These are phyloP conservation scores for Aspergillus panamensis DNA, from an alignment of 495 filamentous ascomycete species.

Conservation along the genomic window DNA sequence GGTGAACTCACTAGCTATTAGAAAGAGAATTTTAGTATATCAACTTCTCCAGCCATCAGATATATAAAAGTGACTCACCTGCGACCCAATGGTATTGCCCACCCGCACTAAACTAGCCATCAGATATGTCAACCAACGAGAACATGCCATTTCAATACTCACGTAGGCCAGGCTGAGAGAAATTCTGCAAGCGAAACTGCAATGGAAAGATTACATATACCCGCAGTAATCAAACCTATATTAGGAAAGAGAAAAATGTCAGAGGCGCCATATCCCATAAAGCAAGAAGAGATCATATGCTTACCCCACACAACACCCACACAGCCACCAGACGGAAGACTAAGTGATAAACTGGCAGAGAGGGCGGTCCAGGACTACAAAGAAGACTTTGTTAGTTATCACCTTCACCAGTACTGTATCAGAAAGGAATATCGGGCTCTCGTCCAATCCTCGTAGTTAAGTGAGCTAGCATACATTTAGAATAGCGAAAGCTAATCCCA, in stretches of 20 bases:
- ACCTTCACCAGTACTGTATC: background rate
- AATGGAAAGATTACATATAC: constrained; percentile 68
- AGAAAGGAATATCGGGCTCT: background rate
- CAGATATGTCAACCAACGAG: constrained; percentile 12
- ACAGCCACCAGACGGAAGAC: constrained; percentile 46
- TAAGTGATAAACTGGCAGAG: constrained; percentile 47
- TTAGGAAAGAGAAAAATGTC: background rate
- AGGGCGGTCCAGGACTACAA: constrained; percentile 51
- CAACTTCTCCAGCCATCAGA: background rate
- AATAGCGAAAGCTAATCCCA: constrained; percentile 54
- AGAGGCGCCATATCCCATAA: background rate
- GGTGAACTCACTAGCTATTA: constrained; percentile 31
- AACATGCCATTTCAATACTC: constrained; percentile 17
- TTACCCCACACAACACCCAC: constrained; percentile 50
- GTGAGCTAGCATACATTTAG: constrained; percentile 39
- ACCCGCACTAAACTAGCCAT: constrained; percentile 39
- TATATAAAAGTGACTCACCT: constrained; percentile 32
- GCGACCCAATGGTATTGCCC: constrained; percentile 79
- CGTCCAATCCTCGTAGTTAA: background rate
- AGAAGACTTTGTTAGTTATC: constrained; percentile 15
- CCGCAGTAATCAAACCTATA: constrained; percentile 61
- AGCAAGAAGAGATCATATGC: background rate
- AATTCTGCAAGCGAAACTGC: constrained; percentile 71
- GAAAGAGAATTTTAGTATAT: constrained; percentile 5
- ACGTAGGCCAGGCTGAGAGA: constrained; percentile 68